phyloP scores from a whole-genome alignment of 192 early-diverging fungal genomes.

The Umbelopsis ramanniana region DNA sequence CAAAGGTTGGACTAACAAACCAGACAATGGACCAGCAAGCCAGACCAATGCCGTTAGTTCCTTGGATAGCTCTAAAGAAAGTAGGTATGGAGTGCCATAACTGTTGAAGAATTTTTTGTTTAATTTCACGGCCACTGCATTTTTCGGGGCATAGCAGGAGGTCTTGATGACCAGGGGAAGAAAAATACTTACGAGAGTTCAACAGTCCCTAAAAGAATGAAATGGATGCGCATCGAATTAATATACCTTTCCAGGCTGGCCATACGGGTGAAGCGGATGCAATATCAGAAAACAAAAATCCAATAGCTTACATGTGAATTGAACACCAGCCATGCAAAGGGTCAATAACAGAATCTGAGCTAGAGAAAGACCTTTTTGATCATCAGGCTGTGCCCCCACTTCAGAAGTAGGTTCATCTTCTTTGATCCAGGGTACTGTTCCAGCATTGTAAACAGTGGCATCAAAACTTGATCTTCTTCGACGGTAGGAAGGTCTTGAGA shows the following conservation, averaged over 20 bases:
- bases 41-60: slow-evolving; percentile 74
- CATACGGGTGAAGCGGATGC: too few species aligned
- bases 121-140: too few species aligned
- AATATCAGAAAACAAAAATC: neutral
- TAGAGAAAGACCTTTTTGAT: slow-evolving; percentile 28
- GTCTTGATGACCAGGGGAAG: neutral
- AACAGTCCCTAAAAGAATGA: slow-evolving; percentile 65
- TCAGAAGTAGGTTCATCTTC: slow-evolving; percentile 4
- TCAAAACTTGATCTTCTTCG: slow-evolving; percentile 42
- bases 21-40: slow-evolving; percentile 79
- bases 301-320: slow-evolving; percentile 68
- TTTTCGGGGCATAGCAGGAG: too few species aligned
- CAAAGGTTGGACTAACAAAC: slow-evolving; percentile 29
- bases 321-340: slow-evolving; percentile 66
- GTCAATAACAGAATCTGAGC: slow-evolving; percentile 52
- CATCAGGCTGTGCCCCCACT: slow-evolving; percentile 3
- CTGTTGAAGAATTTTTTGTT: slow-evolving; percentile 31
- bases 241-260: too few species aligned
- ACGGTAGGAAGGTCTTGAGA: slow-evolving; percentile 28
- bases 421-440: slow-evolving; percentile 23
- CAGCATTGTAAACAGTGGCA: slow-evolving; percentile 38
- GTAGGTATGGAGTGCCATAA: slow-evolving; percentile 77
- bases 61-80: slow-evolving; percentile 65
- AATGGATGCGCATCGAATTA: too few species aligned
- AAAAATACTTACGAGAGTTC: slow-evolving; percentile 56